phyloP scores from a whole-genome alignment of 371 early-diverging fungal genomes.

The Apophysomyces variabilis region DNA sequence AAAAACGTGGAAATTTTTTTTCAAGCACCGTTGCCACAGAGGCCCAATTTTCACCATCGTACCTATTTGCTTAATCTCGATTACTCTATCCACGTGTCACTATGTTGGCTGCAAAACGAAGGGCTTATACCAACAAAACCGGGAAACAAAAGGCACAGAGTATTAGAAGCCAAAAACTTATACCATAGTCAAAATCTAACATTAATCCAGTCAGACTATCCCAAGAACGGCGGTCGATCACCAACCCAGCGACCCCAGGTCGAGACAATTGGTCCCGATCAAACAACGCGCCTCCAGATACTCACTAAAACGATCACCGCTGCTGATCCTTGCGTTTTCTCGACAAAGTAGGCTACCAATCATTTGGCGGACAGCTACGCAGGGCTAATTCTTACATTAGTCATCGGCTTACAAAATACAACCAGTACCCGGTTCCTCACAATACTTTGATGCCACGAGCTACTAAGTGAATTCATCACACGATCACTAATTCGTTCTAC shows the following conservation, averaged over 20 bases:
- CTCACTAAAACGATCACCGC: too few relatives aligned
- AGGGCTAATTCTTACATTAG: too few relatives aligned
- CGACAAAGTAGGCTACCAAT: too few relatives aligned
- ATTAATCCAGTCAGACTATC: neutral
- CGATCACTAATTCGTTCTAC: too few relatives aligned
- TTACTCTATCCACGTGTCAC: neutral
- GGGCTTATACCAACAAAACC: too few relatives aligned
- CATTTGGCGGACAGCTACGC: too few relatives aligned
- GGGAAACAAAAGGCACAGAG: neutral
- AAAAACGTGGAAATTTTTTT: slow-evolving; percentile 7
- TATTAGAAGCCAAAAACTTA: neutral
- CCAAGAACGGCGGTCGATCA: neutral
- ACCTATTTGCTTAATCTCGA: neutral
- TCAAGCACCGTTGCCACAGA: neutral
- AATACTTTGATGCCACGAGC: too few relatives aligned
- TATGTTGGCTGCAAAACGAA: neutral
- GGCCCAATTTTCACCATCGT: neutral
- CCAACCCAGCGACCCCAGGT: neutral
- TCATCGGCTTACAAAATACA: too few relatives aligned
- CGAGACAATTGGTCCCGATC: slow-evolving; percentile 8
- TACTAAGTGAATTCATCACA: too few relatives aligned
- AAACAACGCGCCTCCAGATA: neutral
- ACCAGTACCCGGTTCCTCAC: too few relatives aligned
- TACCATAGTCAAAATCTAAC: neutral
- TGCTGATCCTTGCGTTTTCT: too few relatives aligned